Base-by-base conservation (phyloP, 2,329 filamentous ascomycete species). In the Fusarium coffeatum region DNA sequence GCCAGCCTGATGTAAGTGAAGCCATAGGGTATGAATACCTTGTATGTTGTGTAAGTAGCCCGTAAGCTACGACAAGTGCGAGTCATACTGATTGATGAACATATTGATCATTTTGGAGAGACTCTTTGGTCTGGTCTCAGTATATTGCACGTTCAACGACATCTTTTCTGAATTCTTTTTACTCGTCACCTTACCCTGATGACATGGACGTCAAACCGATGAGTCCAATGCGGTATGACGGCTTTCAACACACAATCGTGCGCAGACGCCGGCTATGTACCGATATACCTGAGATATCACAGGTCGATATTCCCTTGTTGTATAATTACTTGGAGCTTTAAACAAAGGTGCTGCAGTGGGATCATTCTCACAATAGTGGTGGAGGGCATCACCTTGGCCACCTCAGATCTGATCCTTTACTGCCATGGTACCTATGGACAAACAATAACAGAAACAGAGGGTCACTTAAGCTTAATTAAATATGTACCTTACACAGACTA, bases 1-100 rank as follows among this genome's bases (percentile, higher is more conserved):
- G 12, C 61, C 59, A 48, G n/a, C 60, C 32, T 41, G 15, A 22
- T 41, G 49, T 42, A 53, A 53, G 49, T 53, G 37, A 53, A 45
- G 51, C 37, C 40, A n/a, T 55, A 55, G 51, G 49, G 49, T 53
- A 53, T 53, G 32, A 40, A 15, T 27, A 27, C 10, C 12, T 37
- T 37, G 5, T 12, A 9, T 25, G 15, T 37, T 25, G n/a, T 27
- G 16, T 42, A 18, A 28, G 12, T n/a, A 37, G 34, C 10, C 12
- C 13, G 25, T 42, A 8, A 28, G n/a, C 20, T 25, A 18, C 12
- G 16, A 9, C 15, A 53, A 41, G 23, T n/a, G 18, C 5, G 13
- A 25, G n/a, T 16, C 4, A 20, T 28, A 12, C 10, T 6, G 8
- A 16, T 11, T 20, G 11, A 18, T 28, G 5, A 18, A 20, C 10